Evolutionary conservation across 306 rosid genomes (phyloP), one percentile per base, ranked within the genome.

Genomic region (Corylus avellana): DNA sequence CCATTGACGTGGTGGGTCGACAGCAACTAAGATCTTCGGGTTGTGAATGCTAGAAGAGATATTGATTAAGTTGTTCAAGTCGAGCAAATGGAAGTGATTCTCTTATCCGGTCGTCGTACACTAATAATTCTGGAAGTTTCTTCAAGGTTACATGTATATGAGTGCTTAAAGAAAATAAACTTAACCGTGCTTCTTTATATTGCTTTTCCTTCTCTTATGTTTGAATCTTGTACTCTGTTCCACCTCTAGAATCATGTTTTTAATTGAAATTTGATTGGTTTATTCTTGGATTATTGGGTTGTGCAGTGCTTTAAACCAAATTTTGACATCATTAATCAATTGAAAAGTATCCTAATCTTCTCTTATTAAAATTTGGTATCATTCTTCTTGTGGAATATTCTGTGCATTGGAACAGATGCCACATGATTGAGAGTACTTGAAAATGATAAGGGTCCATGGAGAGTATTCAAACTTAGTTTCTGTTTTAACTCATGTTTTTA

Each of bases 1-100:
- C 89, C 51, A 81, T 88, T 20, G 92, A 88, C 12, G 88, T 88
- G 56, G 89, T 62, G 3, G 84, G 86, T 47, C 89, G 86, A 59
- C 84, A 79, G 80, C 92, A 84, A 75, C 91, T 86, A 88, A 84
- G 89, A 77, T 86, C 92, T 17, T 79, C 92, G 4, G 92, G 89
- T 10, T 88, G 92, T 68, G 92, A 88, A 80, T 88, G 92, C 62
- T 88, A 84, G 72, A 67, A 37, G 68, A 75, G n/a, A 51, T 39
- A 14, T 6, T 49, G 58, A 67, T 39, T n/a, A 17, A 67, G 51
- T 10, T 67, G 69, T 62, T 4, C 10, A n/a, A 9, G 27, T 3
- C 8, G 39, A 67, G 27, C 32, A 67, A 67, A 49, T 48, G 29
- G 50, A 39, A 67, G 13, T 42, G 72, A 42, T 39, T 32, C 51